phyloP scores from a whole-genome alignment of 2,329 filamentous ascomycete species.

The Clarireedia homoeocarpa region DNA sequence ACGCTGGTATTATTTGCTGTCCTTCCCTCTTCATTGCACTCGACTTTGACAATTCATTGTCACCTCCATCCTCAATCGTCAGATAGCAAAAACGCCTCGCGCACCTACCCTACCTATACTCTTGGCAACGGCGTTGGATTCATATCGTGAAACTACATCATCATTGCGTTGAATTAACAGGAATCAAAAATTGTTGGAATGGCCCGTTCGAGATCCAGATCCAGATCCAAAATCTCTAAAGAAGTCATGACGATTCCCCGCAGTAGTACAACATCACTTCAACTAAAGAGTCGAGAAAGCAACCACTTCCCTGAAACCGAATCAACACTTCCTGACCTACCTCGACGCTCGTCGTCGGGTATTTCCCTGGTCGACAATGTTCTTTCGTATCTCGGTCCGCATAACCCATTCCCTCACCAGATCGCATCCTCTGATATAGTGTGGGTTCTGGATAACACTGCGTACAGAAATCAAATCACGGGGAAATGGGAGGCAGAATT shows the following conservation, averaged over 20 bases:
- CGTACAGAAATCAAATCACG: conserved; percentile 49
- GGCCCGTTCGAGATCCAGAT: neutral
- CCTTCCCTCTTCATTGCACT: too few species aligned
- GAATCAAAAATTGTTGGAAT: neutral
- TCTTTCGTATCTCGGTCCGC: conserved; percentile 42
- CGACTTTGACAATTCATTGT: too few species aligned
- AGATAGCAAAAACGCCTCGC: too few species aligned
- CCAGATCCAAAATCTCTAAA: neutral
- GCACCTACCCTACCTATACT: too few species aligned
- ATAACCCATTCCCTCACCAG: conserved; percentile 50
- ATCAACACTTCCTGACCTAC: conserved; percentile 36
- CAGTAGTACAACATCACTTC: conserved; percentile 3
- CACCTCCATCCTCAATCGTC: too few species aligned
- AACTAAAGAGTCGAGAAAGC: conserved; percentile 3
- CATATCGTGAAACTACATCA: too few species aligned
- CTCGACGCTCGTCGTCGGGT: conserved; percentile 18
- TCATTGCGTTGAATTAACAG: too few species aligned
- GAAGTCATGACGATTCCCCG: neutral
- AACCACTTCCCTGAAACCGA: conserved; percentile 32
- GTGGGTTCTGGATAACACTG: conserved; percentile 88
- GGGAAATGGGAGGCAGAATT: conserved; percentile 72
- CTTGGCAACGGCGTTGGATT: too few species aligned
- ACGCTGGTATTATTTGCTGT: too few species aligned
- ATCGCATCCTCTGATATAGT: conserved; percentile 60
- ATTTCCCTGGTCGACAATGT: conserved; percentile 29